phyloP scores from a whole-genome alignment of 441 rosid genomes.

The Mallotus repandus region DNA sequence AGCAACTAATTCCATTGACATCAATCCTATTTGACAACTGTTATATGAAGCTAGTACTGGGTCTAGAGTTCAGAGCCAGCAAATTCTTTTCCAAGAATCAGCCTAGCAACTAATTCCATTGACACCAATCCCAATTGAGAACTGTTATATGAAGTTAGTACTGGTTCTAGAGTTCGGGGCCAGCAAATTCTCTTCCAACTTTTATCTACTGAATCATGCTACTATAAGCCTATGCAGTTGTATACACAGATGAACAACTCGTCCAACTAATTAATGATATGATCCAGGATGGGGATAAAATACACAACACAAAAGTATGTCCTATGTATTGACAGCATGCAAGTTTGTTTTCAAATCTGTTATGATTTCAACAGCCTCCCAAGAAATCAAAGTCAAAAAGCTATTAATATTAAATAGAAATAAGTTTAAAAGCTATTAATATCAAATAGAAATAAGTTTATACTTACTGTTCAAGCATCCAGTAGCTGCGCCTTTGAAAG shows the following conservation, averaged over 20 bases:
- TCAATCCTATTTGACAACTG: not conserved
- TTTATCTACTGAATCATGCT: not conserved
- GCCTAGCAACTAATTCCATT: not conserved
- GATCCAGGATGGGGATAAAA: not conserved
- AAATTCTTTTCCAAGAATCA: not conserved
- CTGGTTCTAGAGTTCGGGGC: not conserved
- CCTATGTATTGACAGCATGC: not conserved
- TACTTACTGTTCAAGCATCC: constrained; percentile 98
- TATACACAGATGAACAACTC: not conserved
- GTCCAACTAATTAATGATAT: not conserved
- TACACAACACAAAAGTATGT: not conserved
- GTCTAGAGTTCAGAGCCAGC: no score
- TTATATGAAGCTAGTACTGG: not conserved
- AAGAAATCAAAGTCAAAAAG: not conserved
- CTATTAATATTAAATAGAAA: not conserved
- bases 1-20: not conserved
- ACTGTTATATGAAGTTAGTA: not conserved
- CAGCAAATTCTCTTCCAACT: not conserved
- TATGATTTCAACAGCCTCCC: not conserved
- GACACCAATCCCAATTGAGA: not conserved
- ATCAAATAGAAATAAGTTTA: not conserved
- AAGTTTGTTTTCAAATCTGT: not conserved
- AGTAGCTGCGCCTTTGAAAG: constrained; percentile 94
- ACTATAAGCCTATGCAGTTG: not conserved
- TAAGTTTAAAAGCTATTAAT: not conserved